Evolutionary conservation across 768 basidiomycete genomes (phyloP).

Genomic region (Lactarius sp.): DNA sequence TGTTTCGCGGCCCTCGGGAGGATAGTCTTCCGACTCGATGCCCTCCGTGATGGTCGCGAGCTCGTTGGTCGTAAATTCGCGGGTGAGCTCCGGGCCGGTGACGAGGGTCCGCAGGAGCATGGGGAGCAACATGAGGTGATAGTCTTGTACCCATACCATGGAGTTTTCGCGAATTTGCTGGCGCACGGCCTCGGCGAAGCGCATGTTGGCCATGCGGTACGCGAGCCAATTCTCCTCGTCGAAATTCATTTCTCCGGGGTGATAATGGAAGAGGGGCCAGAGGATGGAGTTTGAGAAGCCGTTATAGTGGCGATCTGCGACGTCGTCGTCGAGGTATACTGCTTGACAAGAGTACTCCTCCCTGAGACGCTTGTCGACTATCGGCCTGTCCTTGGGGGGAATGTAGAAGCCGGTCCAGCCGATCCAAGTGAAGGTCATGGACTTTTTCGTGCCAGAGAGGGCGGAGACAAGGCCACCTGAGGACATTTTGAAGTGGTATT

Average conservation of each 20-base stretch:
- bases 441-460: constrained; percentile 96
- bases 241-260: constrained; percentile 99
- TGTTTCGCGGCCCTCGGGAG: constrained; percentile 35
- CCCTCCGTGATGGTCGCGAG: constrained; percentile 69
- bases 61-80: constrained; percentile 56
- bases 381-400: constrained; percentile 83
- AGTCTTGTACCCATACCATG: constrained; percentile 99
- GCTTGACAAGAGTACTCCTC: constrained; percentile 97
- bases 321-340: constrained; percentile 95
- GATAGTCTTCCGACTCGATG: constrained; percentile 47
- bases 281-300: constrained; percentile 99
- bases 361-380: constrained; percentile 87
- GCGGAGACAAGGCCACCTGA: constrained; percentile 97
- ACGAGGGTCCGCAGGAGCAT: constrained; percentile 89
- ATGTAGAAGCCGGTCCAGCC: constrained; percentile 95
- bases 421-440: constrained; percentile 96
- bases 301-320: constrained; percentile 97
- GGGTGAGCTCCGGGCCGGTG: constrained; percentile 56
- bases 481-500: constrained; percentile 99
- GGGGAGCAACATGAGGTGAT: constrained; percentile 96
- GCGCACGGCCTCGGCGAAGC: constrained; percentile 87
- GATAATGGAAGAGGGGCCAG: constrained; percentile 99
- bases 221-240: constrained; percentile 98
- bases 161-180: constrained; percentile 75
- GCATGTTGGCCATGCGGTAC: constrained; percentile 93